Evolutionary conservation across 2,329 filamentous ascomycete species (phyloP), one percentile per base, ranked within the genome.

Genomic region (Penicillium sp.): DNA sequence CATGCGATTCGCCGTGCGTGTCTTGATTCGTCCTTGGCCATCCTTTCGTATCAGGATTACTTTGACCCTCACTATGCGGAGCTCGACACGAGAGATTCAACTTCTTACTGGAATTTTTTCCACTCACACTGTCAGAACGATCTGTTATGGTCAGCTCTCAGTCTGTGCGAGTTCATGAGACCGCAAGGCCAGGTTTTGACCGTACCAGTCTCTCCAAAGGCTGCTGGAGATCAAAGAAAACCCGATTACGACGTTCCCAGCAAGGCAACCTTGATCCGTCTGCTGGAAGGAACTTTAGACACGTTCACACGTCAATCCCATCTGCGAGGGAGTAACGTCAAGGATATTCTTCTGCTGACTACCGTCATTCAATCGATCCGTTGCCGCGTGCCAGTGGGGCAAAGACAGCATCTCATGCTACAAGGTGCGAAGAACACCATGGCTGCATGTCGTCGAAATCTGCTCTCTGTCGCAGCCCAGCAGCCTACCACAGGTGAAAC

Each of bases 51-150:
- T 18, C 65, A 66, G 45, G 62, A 67, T 27, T 50, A 60, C 11
- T 67, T 68, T 32, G 64, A 67, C 45, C 64, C 64, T 1, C 55
- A 49, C 6, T 57, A 60, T 29, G 55, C 57, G 1, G 62, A 62
- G n/a, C 47, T 62, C 9, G 56, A 66, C 33, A 43, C 60, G 0
- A 52, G 52, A 12, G 51, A 58, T 5, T 54, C 57, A 1, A 53
- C 51, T 27, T 47, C 46, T 9, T 61, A 54, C 29, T 63, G 56
- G 55, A 57, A 64, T 32, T 53, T 63, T 9, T 68, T 66, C 51
- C 58, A 62, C 27, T 43, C 47, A 1, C 49, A 61, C 29, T 67
- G 60, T 46, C 62, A 63, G 11, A 57, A 53, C 5, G 65, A 68
- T 34, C 50, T 66, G 6, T 42, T 66, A 2, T 62, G 56, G 53